Evolutionary conservation across 2,329 filamentous ascomycete genomes (phyloP), one percentile per base, ranked within the genome.

Genomic region (Aspergillus transmontanensis): DNA sequence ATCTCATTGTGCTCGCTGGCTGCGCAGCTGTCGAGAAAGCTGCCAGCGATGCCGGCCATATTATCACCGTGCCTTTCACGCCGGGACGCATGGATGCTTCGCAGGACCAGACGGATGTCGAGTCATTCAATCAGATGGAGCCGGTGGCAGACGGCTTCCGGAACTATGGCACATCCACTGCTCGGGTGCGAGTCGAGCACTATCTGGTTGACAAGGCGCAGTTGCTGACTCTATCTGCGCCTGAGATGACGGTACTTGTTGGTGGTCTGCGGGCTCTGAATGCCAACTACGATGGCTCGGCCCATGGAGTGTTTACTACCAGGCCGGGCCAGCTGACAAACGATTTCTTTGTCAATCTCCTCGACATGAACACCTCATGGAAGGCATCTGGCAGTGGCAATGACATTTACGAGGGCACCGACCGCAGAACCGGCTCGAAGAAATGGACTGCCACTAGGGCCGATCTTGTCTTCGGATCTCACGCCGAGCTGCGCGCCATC

Each of bases 291-390:
- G 89, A 93, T 69, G 88, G 88, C 48, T 91, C 89, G 0, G 74
- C 81, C 28, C 78, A 86, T 62, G 91, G 91, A 63, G 84, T 93
- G 62, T 83, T 93, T 72, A 94, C 91, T 61, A 82, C 84, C 69
- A 83, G 82, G 9, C 88, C 89, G 1, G 91, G 91, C 48, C 78
- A 86, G 69, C 83, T 94, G 71, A 91, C 87, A 73, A 93, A 91
- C 78, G 91, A 93, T 80, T 94, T 92, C 84, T 94, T 94, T 73
- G 85, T 91, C 78, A 93, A 93, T 80, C 83, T 94, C 1, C 85
- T 94, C 28, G 90, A 92, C 72, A 86, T 84, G 71, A 80, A 78
- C 76, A 90, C 85, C 7, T 81, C 79, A 26, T 93, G 91, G 91
- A 87, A 87, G 79, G 71, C 85, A 0, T 79, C 79, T 45, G 79